A percentile compares a stretch with the other conserved stretches of the same genome.
Conservation (phyloP, 2,329 filamentous ascomycete genomes). For the Penicillium sp. region DNA sequence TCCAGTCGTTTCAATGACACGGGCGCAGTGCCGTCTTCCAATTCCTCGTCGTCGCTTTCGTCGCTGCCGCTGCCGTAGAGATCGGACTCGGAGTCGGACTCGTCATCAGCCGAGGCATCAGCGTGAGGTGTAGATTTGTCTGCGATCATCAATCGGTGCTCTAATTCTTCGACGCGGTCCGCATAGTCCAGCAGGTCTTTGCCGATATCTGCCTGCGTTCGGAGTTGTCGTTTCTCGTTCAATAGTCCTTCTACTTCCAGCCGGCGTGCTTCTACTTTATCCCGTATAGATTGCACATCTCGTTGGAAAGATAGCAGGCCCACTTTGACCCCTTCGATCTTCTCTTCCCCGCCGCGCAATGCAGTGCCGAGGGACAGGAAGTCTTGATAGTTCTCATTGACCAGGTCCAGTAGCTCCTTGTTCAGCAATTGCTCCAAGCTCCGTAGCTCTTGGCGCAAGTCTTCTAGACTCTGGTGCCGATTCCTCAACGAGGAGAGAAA, state of each 20-base stretch:
- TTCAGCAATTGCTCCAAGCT: conserved; percentile 79
- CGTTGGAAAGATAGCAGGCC: conserved; percentile 84
- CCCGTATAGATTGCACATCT: conserved; percentile 76
- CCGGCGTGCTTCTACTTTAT: conserved; percentile 67
- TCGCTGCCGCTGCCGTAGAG: conserved; percentile 44
- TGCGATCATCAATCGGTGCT: conserved; percentile 72
- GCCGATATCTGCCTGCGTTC: conserved; percentile 67
- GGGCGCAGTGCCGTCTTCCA: conserved; percentile 45
- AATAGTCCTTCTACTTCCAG: conserved; percentile 68
- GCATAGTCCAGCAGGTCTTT: conserved; percentile 55
- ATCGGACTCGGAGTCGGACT: conserved; percentile 44
- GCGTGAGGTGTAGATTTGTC: conserved; percentile 36
- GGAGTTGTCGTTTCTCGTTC: conserved; percentile 69
- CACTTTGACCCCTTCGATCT: conserved; percentile 86
- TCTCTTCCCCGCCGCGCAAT: conserved; percentile 85
- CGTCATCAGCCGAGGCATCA: conserved; percentile 22
- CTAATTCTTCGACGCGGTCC: conserved; percentile 63
- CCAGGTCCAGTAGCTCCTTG: conserved; percentile 87
- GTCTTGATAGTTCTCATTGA: conserved; percentile 92
- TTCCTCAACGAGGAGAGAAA: conserved; percentile 85
- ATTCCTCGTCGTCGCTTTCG: conserved; percentile 48
- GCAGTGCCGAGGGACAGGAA: conserved; percentile 84
- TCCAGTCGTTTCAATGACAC: conserved; percentile 56
- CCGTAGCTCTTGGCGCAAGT: conserved; percentile 84
- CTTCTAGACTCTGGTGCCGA: conserved; percentile 94